Evolutionary conservation across 116 monocot species (phyloP).

Genomic region (Zostera marina): DNA sequence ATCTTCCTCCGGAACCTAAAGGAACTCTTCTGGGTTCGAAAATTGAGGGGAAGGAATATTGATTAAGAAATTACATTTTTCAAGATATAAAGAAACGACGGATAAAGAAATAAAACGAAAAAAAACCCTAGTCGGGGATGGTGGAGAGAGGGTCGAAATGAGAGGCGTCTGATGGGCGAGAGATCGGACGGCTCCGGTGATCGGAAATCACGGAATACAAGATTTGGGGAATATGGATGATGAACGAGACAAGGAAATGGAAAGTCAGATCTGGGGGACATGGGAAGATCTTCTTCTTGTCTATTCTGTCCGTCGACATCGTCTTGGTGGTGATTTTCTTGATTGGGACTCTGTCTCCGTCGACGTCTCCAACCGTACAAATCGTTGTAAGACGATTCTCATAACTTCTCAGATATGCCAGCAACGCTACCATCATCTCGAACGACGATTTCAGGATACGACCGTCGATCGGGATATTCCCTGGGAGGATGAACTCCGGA

Average conservation of each 20-base stretch:
- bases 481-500: constrained; percentile 78
- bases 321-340: constrained; percentile 6
- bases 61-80: no score
- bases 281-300: constrained; percentile 91
- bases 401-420: constrained; percentile 22
- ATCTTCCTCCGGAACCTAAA: no score
- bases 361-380: constrained; percentile 39
- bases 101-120: neutral
- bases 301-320: constrained; percentile 57
- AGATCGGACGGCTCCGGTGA: constrained; percentile 23
- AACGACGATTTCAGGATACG: constrained; percentile 32
- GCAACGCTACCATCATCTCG: constrained; percentile 31
- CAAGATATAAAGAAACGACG: no score
- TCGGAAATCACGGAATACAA: constrained; percentile 9
- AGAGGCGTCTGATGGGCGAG: constrained; percentile 13
- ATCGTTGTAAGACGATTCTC: constrained; percentile 1
- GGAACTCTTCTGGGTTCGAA: no score
- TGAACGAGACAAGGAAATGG: no score
- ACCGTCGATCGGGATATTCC: constrained; percentile 12
- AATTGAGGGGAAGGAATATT: no score
- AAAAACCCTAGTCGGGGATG: neutral
- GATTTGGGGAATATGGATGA: constrained; percentile 29
- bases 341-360: constrained; percentile 69
- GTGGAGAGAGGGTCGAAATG: constrained; percentile 21
- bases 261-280: constrained; percentile 25